Base-by-base conservation (phyloP, 2,329 filamentous ascomycete genomes). In the Diplodia scrobiculata region DNA sequence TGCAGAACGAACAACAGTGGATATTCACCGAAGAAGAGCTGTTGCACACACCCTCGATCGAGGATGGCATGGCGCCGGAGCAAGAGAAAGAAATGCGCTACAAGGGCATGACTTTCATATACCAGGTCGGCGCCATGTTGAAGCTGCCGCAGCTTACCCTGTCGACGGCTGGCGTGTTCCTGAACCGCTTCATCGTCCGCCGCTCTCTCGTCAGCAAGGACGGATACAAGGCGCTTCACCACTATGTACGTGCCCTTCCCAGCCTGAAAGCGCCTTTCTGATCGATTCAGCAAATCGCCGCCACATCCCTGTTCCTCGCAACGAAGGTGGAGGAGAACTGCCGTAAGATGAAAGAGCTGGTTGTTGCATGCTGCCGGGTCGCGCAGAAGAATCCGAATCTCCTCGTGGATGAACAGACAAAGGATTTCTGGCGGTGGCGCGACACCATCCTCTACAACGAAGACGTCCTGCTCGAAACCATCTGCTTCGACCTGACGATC, bases 311-410 rank as follows among this genome's bases (percentile, higher is more conserved):
- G 1, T 99, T 98, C 72, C 85, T 99, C 10, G 94, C 95, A 9
- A 97, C 96, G 71, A 99, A 99, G 77, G 94, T 96, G 21, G 94
- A 99, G 75, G 95, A 99, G 76, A 97, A 96, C 75, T 96, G 92
- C 74, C 89, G 94, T 58, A 97, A 97, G 79, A 97, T 97, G 71
- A 96, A 92, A 73, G 92, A 97, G 70, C 84, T 99, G 68, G 94
- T 99, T 70, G 89, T 97, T 36, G 91, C 93, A 0, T 95, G 96
- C 72, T 95, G 92, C 68, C 91, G 94, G 70, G 92, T 97, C 21
- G 95, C 94, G 32, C 92, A 97, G 78, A 98, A 99, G 80, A 94
- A 98, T 71, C 84, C 91, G 1, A 91, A 92, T 72, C 86, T 97
- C 67, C 83, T 94, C 64, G 91, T 98, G 63, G 95, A 99, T 75